Percentiles rank a stretch among this genome's conserved stretches.
Evolutionary conservation across 78 protist species (phyloP).

Genomic region (Trichosphaerium sp.): DNA sequence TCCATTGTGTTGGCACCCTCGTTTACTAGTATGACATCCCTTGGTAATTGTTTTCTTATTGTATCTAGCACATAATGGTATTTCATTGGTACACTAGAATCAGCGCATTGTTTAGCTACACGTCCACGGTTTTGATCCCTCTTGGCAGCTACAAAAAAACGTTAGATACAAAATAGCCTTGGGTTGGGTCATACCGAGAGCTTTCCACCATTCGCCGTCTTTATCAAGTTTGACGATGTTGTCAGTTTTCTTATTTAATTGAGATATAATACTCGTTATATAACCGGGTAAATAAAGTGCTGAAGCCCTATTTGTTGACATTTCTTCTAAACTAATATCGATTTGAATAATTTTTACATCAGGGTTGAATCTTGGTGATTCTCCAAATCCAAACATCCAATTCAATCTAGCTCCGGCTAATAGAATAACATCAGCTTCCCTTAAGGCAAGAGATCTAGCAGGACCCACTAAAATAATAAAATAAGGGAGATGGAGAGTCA

Average conservation of each 20-base stretch:
- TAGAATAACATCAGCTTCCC: conserved; percentile 27
- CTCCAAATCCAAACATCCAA: conserved; percentile 49
- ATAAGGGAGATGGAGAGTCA: too few relatives aligned
- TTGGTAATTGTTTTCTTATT: neutral
- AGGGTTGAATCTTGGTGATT: conserved; percentile 5
- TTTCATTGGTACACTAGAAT: neutral
- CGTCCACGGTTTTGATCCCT: too few relatives aligned
- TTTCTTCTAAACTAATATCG: conserved; percentile 13
- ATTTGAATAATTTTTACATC: conserved; percentile 25
- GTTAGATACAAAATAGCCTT: too few relatives aligned
- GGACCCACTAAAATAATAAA: conserved; percentile 20
- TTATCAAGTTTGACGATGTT: too few relatives aligned
- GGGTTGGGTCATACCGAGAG: too few relatives aligned
- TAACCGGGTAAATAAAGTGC: conserved; percentile 10
- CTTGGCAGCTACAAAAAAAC: too few relatives aligned
- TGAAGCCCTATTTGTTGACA: neutral
- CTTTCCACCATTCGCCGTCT: too few relatives aligned
- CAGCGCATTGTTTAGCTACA: too few relatives aligned
- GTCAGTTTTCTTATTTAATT: neutral
- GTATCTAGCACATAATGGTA: conserved; percentile 35
- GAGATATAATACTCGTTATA: neutral
- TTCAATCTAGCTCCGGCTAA: conserved; percentile 50
- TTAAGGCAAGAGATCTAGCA: conserved; percentile 41
- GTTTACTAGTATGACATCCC: conserved; percentile 14
- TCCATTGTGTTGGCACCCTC: conserved; percentile 68